A percentile compares a stretch with the other conserved stretches of the same genome.
Conservation (phyloP, 257 asterid species). For the Misopates orontium region DNA sequence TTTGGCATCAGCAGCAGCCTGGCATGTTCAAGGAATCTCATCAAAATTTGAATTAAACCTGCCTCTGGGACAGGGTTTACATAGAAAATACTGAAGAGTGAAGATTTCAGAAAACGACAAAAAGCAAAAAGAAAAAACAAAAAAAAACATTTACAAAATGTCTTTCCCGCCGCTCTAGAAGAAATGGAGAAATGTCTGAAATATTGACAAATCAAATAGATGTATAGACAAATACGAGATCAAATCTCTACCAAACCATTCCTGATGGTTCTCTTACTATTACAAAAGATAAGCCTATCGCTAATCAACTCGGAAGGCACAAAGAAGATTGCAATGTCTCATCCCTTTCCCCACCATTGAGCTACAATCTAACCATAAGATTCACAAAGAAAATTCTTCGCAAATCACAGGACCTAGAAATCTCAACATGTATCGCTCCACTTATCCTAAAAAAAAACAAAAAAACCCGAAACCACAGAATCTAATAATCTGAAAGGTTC, state of each 20-base stretch:
- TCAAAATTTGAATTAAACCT: not conserved
- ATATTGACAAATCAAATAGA: not conserved
- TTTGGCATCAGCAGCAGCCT: slow-evolving; percentile 99
- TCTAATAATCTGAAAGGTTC: no score
- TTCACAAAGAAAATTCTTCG: no score
- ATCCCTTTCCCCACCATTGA: not conserved
- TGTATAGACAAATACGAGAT: not conserved
- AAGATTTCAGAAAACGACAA: not conserved
- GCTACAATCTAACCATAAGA: not conserved
- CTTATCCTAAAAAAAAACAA: no score
- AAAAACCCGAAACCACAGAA: no score
- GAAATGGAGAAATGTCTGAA: not conserved
- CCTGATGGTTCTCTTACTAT: not conserved
- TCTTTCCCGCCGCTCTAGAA: not conserved
- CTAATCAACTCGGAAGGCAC: not conserved
- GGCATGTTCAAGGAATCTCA: slow-evolving; percentile 23
- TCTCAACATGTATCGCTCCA: not conserved
- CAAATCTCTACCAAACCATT: not conserved
- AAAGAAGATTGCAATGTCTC: not conserved
- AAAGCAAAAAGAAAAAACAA: no score
- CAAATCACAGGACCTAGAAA: slow-evolving; percentile 1
- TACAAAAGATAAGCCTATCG: not conserved
- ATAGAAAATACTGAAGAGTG: not conserved
- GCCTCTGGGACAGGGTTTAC: not conserved
- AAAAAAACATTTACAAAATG: not conserved